Conservation (phyloP, 2,329 filamentous ascomycete genomes). For the Colletotrichum sojae region DNA sequence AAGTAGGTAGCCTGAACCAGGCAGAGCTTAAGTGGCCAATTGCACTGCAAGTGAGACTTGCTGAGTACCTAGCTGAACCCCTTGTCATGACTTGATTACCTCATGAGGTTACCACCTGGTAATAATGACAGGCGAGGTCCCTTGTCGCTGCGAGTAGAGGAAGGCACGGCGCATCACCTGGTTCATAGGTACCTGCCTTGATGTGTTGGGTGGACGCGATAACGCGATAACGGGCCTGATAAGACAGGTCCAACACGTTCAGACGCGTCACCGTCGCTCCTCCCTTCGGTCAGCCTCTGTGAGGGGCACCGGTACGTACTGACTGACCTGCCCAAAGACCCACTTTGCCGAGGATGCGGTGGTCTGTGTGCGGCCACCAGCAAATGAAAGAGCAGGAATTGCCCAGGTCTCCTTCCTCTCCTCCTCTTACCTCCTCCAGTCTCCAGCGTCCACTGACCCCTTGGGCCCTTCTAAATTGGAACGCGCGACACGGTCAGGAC, state of each 20-base stretch:
- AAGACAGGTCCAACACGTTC: neutral
- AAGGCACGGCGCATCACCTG: too few species aligned
- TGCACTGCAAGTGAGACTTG: too few species aligned
- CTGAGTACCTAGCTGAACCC: too few species aligned
- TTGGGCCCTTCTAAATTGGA: slow-evolving; percentile 37
- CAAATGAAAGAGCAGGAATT: slow-evolving; percentile 28
- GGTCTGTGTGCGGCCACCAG: slow-evolving; percentile 15
- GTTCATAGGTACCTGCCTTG: neutral
- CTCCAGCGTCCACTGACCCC: neutral
- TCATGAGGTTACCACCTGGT: too few species aligned
- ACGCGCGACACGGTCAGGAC: slow-evolving; percentile 49
- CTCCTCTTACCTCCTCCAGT: neutral
- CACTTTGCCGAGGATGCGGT: neutral
- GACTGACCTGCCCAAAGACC: neutral
- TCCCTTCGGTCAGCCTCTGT: neutral
- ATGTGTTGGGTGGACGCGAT: neutral
- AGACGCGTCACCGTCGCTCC: slow-evolving; percentile 27
- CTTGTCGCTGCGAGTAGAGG: too few species aligned
- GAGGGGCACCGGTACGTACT: neutral
- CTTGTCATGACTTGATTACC: too few species aligned
- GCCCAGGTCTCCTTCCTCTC: neutral
- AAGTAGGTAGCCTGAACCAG: too few species aligned
- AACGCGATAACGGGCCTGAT: slow-evolving; percentile 17
- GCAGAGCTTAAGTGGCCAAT: too few species aligned
- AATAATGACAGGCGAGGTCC: too few species aligned